Conservation (phyloP, 2,329 filamentous ascomycete genomes). For the Pezicula carpinea region DNA sequence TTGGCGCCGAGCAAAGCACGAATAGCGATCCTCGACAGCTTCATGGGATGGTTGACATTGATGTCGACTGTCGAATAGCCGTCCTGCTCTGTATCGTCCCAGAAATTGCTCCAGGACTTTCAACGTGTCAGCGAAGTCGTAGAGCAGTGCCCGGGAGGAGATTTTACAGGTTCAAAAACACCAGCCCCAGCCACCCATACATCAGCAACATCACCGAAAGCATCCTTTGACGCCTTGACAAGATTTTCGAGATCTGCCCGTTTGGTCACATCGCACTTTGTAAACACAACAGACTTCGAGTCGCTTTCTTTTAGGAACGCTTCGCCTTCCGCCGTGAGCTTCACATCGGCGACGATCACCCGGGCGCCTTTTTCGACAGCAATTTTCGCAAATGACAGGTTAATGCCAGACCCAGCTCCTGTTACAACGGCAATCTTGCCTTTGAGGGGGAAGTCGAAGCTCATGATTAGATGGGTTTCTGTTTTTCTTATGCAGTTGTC, state of each 20-base stretch:
- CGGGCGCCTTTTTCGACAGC: conserved; percentile 15
- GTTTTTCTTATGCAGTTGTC: neutral
- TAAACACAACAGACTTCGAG: conserved; percentile 20
- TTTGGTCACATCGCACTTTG: conserved; percentile 29
- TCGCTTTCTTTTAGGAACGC: conserved; percentile 16
- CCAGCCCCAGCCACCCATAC: conserved; percentile 33
- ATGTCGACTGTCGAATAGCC: conserved; percentile 28
- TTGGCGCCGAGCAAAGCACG: conserved; percentile 23
- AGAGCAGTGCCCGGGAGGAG: neutral
- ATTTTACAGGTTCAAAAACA: conserved; percentile 32
- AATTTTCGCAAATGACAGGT: conserved; percentile 9
- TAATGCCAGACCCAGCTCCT: conserved; percentile 6
- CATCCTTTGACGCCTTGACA: conserved; percentile 17
- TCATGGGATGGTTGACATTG: conserved; percentile 34
- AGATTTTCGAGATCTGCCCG: conserved; percentile 27
- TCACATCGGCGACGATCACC: conserved; percentile 31
- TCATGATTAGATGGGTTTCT: no score
- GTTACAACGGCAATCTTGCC: neutral
- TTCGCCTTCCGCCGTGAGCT: conserved; percentile 27
- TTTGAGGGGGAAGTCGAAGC: neutral
- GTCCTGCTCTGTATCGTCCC: conserved; percentile 31
- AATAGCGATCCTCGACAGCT: conserved; percentile 35
- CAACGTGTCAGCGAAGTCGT: neutral
- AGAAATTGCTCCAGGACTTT: conserved; percentile 29
- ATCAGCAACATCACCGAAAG: conserved; percentile 31